Conservation (phyloP, 257 asterid genomes). For the Jasminum sambac region DNA sequence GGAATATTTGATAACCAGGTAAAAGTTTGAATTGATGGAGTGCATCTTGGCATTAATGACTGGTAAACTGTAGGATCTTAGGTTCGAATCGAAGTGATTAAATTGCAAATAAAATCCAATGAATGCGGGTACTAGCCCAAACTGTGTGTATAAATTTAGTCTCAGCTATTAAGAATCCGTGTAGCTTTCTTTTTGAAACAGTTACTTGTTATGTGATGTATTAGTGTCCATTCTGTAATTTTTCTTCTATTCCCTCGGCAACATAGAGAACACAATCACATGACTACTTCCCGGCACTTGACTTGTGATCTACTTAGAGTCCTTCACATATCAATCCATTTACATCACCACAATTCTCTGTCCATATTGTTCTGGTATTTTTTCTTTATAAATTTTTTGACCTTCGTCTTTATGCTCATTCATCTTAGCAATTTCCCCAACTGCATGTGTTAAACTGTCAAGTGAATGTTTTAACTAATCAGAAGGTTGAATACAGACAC, state of each 20-base stretch:
- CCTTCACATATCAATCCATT: neutral
- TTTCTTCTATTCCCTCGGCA: slow-evolving; percentile 9
- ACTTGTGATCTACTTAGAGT: slow-evolving; percentile 7
- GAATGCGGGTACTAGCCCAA: neutral
- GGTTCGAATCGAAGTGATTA: slow-evolving; percentile 1
- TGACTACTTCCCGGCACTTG: neutral
- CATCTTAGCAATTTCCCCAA: slow-evolving; percentile 10
- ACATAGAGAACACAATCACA: neutral
- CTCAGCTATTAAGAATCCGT: neutral
- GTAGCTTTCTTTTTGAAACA: neutral
- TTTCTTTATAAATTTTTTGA: neutral
- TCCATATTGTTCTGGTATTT: neutral
- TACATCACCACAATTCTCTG: neutral
- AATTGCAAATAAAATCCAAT: slow-evolving; percentile 6
- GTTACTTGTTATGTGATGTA: neutral
- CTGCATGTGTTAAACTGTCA: slow-evolving; percentile 5
- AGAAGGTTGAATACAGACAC: slow-evolving; percentile 50
- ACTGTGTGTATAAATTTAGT: neutral
- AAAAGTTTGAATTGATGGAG: neutral
- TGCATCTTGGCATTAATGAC: neutral
- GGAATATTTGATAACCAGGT: neutral
- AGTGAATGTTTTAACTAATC: slow-evolving; percentile 23
- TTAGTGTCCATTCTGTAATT: slow-evolving; percentile 5
- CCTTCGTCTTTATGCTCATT: neutral
- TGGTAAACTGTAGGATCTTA: slow-evolving; percentile 10